Percentiles rank a stretch among this genome's conserved stretches.
Evolutionary conservation across 73 alveolate genomes (phyloP).

Genomic region (Loxodes magnus): DNA sequence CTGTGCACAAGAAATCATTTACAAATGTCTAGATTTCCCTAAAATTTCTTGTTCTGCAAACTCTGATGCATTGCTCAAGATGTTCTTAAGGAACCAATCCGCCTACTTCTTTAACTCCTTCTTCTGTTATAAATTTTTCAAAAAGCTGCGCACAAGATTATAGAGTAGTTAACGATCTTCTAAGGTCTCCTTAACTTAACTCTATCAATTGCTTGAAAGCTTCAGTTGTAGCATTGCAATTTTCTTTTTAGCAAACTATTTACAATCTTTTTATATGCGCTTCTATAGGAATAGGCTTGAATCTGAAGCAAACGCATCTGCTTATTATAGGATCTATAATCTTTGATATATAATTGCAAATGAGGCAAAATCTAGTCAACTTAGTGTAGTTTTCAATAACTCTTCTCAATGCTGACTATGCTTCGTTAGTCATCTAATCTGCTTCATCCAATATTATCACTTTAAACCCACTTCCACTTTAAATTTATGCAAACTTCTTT

Average conservation of each 20-base stretch:
- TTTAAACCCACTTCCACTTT: conserved; percentile 47
- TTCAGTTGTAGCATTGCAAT: conserved; percentile 32
- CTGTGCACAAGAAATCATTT: conserved; percentile 51
- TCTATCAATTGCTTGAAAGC: conserved; percentile 68
- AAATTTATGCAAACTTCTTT: conserved; percentile 73
- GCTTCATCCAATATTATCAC: conserved; percentile 98
- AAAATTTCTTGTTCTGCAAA: conserved; percentile 17
- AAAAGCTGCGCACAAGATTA: conserved; percentile 65
- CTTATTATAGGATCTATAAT: conserved; percentile 97
- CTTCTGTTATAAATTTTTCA: conserved; percentile 45
- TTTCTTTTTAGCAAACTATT: conserved; percentile 71
- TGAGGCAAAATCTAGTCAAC: conserved; percentile 96
- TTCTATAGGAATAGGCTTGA: conserved; percentile 87
- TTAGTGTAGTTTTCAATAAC: conserved; percentile 93
- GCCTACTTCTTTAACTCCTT: conserved; percentile 68
- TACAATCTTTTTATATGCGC: conserved; percentile 74
- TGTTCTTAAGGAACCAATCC: conserved; percentile 75
- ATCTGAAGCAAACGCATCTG: conserved; percentile 97
- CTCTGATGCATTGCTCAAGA: conserved; percentile 29
- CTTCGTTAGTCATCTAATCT: conserved; percentile 97
- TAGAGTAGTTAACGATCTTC: conserved; percentile 79
- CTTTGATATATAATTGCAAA: conserved; percentile 97
- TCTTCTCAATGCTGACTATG: conserved; percentile 98
- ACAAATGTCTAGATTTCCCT: conserved; percentile 29
- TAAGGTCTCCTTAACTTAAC: conserved; percentile 84